Evolutionary conservation across 495 filamentous ascomycete genomes (phyloP), one percentile per base, ranked within the genome.

Genomic region (Penicillium roqueforti): DNA sequence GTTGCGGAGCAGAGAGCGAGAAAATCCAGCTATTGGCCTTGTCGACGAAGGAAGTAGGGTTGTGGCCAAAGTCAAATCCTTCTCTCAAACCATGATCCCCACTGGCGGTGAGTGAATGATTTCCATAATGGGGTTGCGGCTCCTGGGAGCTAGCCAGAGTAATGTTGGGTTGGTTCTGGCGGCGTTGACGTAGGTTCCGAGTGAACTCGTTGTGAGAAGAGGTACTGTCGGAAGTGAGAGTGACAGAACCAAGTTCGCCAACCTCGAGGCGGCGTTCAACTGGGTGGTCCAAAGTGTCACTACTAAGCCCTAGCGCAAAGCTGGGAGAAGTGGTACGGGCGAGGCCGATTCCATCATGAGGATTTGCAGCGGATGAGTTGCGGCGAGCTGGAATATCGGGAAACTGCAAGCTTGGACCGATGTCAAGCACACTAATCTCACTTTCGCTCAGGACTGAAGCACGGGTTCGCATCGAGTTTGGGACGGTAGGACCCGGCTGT

Each of bases 401-500:
- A 28, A 34, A 28, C 0, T 28, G 11, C 0, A 64, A 20, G 31
- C 59, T 57, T 3, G 66, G 66, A 4, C 68, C 65, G 1, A 72
- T 44, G 39, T 69, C 69, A 4, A 72, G 57, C 7, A 58, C 40
- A 23, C 61, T 68, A 55, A 72, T 68, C 6, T 72, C 65, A 29
- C 65, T 67, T 14, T 70, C 65, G 36, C 62, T 62, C 6, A 40
- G 25, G 19, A 14, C 29, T 5, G 13, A 19, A 14, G 20, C 7
- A 11, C 18, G 23, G 0, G 28, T 31, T n/a, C 28, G 49, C 4
- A n/a, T 6, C 16, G 38, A 29, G 28, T 5, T 13, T 42, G 49
- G 38, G 11, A 11, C 18, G 10, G n/a, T 20, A 10, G 19, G 49
- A 25, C 19, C 39, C 22, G 49, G 28, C 18, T 28, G 6, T 45